These are phyloP conservation scores for Amanita rubescens DNA, from an alignment of 768 basidiomycete genomes.

Conservation along the genomic window DNA sequence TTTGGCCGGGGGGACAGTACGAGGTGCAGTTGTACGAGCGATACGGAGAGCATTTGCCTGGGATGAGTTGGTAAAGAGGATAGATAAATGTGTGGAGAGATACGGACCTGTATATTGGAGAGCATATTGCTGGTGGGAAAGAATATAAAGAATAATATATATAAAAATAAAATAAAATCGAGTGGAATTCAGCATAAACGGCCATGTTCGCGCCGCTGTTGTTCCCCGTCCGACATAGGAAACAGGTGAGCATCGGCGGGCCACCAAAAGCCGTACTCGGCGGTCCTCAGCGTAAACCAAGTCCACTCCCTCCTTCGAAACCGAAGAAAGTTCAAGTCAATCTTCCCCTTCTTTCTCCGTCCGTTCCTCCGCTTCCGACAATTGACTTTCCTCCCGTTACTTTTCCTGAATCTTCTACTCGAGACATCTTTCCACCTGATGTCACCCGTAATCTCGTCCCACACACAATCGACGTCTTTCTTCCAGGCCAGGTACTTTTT, in stretches of 20 bases:
- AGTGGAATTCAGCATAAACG: constrained; percentile 36
- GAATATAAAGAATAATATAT: neutral
- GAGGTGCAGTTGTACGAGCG: constrained; percentile 41
- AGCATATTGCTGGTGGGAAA: neutral
- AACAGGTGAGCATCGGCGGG: constrained; percentile 73
- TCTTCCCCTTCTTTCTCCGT: constrained; percentile 33
- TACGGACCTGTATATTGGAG: constrained; percentile 11
- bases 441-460: constrained; percentile 51
- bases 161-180: constrained; percentile 14
- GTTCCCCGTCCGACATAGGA: constrained; percentile 48
- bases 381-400: constrained; percentile 9
- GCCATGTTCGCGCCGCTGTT: constrained; percentile 33
- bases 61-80: neutral
- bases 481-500: constrained; percentile 65
- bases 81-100: neutral
- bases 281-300: constrained; percentile 70
- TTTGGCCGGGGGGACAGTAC: constrained; percentile 54
- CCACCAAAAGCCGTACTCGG: constrained; percentile 85
- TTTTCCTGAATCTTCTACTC: constrained; percentile 33
- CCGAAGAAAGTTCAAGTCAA: constrained; percentile 64
- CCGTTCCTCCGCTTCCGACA: neutral
- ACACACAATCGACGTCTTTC: constrained; percentile 66
- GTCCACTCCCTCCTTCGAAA: constrained; percentile 59
- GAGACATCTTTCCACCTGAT: constrained; percentile 61
- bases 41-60: constrained; percentile 51